Percentiles rank a stretch among this genome's conserved stretches.
Evolutionary conservation across 208 protist genomes (phyloP).

Genomic region (Trypanosoma cruzi): DNA sequence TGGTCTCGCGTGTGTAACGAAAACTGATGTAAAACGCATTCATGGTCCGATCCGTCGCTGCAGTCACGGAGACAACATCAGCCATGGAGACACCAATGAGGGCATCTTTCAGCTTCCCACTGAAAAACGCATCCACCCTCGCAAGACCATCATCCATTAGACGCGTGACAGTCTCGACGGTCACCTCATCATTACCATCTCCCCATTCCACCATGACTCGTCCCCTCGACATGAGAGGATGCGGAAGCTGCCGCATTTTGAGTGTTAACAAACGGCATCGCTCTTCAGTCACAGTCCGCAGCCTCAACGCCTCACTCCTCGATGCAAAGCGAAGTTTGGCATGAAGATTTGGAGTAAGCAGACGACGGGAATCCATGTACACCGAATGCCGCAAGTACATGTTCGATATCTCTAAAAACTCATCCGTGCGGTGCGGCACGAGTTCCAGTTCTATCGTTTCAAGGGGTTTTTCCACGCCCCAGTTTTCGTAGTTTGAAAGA

Average conservation of each 20-base stretch:
- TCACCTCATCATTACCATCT: conserved; percentile 4
- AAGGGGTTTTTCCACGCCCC: conserved; percentile 13
- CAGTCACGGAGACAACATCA: conserved; percentile 37
- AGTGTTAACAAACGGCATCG: conserved; percentile 39
- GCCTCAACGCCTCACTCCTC: neutral
- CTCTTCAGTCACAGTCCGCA: conserved; percentile 29
- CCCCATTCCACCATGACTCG: conserved; percentile 56
- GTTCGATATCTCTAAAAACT: conserved; percentile 29
- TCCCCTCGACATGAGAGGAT: conserved; percentile 50
- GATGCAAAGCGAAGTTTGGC: neutral
- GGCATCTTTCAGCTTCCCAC: conserved; percentile 15
- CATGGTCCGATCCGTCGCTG: neutral
- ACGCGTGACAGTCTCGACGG: neutral
- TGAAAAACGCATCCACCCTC: conserved; percentile 6
- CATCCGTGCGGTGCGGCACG: conserved; percentile 53
- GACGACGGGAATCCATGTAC: conserved; percentile 49
- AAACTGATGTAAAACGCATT: conserved; percentile 27
- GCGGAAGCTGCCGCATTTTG: conserved; percentile 44
- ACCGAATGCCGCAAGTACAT: conserved; percentile 48
- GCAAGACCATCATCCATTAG: conserved; percentile 24
- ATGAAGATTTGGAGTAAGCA: conserved; percentile 50
- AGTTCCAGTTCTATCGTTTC: conserved; percentile 62
- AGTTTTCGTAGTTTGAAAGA: conserved; percentile 52
- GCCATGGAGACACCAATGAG: conserved; percentile 21
- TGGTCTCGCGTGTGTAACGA: conserved; percentile 18